Conservation (phyloP, 2,329 filamentous ascomycete genomes). For the Tolypocladium amazonense region DNA sequence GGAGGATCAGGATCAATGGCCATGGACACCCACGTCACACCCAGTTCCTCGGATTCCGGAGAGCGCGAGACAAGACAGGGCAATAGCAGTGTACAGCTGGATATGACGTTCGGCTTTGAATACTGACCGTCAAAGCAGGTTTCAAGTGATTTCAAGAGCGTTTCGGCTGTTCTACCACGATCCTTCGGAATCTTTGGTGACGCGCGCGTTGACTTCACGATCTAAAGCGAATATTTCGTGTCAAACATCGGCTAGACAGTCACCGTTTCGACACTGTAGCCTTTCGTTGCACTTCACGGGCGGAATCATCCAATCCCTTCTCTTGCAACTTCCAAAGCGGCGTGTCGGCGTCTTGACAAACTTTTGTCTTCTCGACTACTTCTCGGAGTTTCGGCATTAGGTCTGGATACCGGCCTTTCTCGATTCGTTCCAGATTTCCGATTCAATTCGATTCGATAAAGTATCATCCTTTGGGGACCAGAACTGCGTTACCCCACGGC, state of each 20-base stretch:
- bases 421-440: slow-evolving; percentile 20
- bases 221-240: slow-evolving; percentile 11
- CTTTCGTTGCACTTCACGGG: slow-evolving; percentile 6
- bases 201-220: slow-evolving; percentile 20
- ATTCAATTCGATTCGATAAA: slow-evolving; percentile 11
- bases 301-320: slow-evolving; percentile 17
- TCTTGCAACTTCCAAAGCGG: slow-evolving; percentile 21
- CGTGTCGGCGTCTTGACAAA: slow-evolving; percentile 29
- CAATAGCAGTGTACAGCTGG: not conserved
- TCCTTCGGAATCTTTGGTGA: slow-evolving; percentile 29
- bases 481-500: not conserved
- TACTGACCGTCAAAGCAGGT: slow-evolving; percentile 21
- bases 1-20: not conserved
- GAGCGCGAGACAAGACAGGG: not conserved
- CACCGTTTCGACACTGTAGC: slow-evolving; percentile 7
- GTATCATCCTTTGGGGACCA: too few species aligned
- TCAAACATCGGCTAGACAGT: slow-evolving; percentile 15
- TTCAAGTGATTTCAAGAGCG: slow-evolving; percentile 29
- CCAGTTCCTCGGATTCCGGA: not conserved
- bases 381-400: slow-evolving; percentile 25
- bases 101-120: not conserved
- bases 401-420: slow-evolving; percentile 24
- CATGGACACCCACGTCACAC: not conserved
- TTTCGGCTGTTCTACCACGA: slow-evolving; percentile 27
- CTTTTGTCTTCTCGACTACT: slow-evolving; percentile 24